Conservation (phyloP, 2,329 filamentous ascomycete genomes). For the Chalaropsis thielavioides region DNA sequence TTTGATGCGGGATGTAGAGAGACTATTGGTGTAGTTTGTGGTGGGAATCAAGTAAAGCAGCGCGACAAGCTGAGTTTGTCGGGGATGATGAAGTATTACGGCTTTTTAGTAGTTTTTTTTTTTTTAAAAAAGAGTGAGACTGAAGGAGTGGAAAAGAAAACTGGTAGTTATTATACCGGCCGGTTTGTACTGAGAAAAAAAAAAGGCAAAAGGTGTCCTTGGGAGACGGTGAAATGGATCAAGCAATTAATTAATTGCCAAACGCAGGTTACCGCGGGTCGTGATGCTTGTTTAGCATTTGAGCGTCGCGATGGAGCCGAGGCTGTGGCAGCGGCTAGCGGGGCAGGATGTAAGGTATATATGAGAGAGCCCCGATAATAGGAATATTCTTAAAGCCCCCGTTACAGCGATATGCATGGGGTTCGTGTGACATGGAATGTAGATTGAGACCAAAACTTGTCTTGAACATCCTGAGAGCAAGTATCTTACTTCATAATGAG, state of each 20-base stretch:
- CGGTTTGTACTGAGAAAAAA: not conserved
- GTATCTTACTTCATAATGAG: too few species aligned
- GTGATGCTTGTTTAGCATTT: slow-evolving; percentile 2
- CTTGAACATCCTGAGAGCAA: not conserved
- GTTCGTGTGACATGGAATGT: not conserved
- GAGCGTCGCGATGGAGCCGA: slow-evolving; percentile 14
- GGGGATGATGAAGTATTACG: not conserved
- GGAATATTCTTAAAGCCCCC: not conserved
- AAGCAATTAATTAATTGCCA: not conserved
- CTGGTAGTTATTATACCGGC: not conserved
- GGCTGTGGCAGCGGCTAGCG: slow-evolving; percentile 6
- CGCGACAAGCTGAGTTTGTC: not conserved
- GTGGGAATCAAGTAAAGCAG: too few species aligned
- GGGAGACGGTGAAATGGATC: not conserved
- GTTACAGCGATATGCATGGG: not conserved
- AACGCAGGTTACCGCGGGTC: not conserved
- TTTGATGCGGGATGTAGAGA: not conserved
- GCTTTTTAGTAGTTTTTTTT: too few species aligned
- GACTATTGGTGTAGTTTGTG: not conserved
- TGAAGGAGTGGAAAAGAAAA: not conserved
- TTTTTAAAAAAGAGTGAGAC: too few species aligned
- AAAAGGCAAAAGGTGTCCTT: not conserved
- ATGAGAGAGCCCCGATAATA: not conserved
- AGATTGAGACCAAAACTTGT: not conserved
- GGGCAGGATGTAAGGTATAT: slow-evolving; percentile 6